phyloP scores from a whole-genome alignment of 495 filamentous ascomycete genomes.

The Aspergillus indologenus region DNA sequence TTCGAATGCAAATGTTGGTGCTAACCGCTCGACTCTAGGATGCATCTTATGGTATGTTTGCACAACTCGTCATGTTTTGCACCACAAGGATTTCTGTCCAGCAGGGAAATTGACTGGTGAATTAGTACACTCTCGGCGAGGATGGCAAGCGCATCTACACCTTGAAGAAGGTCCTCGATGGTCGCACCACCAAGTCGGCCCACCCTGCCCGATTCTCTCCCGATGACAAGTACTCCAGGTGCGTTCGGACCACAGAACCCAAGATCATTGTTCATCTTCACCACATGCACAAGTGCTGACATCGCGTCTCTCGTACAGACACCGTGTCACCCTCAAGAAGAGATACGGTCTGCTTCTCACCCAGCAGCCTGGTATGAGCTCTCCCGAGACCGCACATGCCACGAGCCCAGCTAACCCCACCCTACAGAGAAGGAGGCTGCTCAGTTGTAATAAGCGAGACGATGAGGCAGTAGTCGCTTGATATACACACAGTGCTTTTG shows the following conservation, averaged over 20 bases:
- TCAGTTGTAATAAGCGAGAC: conserved; percentile 26
- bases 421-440: conserved; percentile 29
- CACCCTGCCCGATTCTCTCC: conserved; percentile 97
- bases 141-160: conserved; percentile 86
- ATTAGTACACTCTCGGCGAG: conserved; percentile 70
- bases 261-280: neutral
- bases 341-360: conserved; percentile 83
- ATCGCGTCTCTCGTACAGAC: conserved; percentile 41
- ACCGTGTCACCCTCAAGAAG: conserved; percentile 90
- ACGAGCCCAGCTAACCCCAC: conserved; percentile 13
- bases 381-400: neutral
- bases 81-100: neutral
- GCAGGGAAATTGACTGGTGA: neutral
- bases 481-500: conserved; percentile 31
- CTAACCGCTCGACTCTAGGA: conserved; percentile 31
- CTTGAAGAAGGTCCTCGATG: conserved; percentile 47
- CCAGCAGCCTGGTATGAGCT: conserved; percentile 60
- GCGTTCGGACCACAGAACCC: conserved; percentile 17
- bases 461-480: conserved; percentile 17
- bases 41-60: conserved; percentile 48
- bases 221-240: conserved; percentile 95
- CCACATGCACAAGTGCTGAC: conserved; percentile 1
- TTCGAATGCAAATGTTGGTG: neutral
- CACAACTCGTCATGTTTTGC: conserved; percentile 1
- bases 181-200: conserved; percentile 87